phyloP scores from a whole-genome alignment of 2,329 filamentous ascomycete genomes.

The Penicillium sp. region DNA sequence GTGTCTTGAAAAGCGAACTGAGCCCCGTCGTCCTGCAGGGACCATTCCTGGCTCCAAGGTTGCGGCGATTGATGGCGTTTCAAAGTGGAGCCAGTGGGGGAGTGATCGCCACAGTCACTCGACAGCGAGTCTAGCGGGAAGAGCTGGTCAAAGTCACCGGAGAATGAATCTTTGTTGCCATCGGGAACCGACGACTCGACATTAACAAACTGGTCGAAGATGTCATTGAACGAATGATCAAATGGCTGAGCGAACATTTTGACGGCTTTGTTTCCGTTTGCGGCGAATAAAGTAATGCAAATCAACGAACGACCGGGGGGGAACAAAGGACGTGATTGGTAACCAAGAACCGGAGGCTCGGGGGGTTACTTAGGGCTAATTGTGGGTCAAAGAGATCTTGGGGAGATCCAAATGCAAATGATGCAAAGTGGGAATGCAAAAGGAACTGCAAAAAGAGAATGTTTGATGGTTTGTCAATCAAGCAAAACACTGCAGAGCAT shows the following conservation, averaged over 20 bases:
- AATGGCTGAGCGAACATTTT: constrained; percentile 51
- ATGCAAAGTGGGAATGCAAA: constrained; percentile 13
- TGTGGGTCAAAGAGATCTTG: constrained; percentile 15
- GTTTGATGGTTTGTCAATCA: constrained; percentile 41
- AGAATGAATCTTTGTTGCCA: constrained; percentile 50
- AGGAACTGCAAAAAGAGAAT: constrained; percentile 22
- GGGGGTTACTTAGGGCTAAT: constrained; percentile 19
- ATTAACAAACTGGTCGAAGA: constrained; percentile 65
- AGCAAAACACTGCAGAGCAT: constrained; percentile 42
- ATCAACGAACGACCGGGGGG: constrained; percentile 19
- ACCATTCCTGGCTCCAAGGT: constrained; percentile 57
- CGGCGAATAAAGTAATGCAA: constrained; percentile 28
- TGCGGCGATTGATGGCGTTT: constrained; percentile 46
- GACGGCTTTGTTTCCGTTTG: constrained; percentile 50
- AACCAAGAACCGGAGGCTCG: constrained; percentile 12
- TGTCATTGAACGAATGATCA: constrained; percentile 58
- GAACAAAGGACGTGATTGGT: constrained; percentile 32
- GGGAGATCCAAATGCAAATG: constrained; percentile 18
- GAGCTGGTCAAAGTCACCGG: constrained; percentile 53
- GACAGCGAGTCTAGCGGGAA: constrained; percentile 52
- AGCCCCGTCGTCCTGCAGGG: constrained; percentile 51
- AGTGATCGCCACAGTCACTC: constrained; percentile 54
- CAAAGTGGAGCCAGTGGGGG: constrained; percentile 50
- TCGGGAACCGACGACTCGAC: constrained; percentile 55
- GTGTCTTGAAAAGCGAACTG: constrained; percentile 38